Base-by-base conservation (phyloP, 352 stramenopile species). In the Globisporangium irregulare region DNA sequence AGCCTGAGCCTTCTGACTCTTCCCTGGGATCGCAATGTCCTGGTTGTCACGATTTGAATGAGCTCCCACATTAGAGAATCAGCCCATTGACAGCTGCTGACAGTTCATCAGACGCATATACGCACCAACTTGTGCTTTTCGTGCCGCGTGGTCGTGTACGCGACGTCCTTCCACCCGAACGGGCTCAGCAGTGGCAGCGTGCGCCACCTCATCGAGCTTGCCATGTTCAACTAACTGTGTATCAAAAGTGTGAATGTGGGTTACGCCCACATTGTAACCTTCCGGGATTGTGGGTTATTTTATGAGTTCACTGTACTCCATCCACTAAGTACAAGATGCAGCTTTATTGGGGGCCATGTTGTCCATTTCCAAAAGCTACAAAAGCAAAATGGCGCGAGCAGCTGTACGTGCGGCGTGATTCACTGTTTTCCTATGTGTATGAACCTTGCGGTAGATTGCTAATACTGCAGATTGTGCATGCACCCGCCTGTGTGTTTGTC, bases 131-230 rank as follows among this genome's bases (percentile, higher is more conserved):
- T 73, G 61, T 93, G 82, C 60, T 85, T 81, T 0, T 55, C 60
- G 54, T 92, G 81, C 12, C 70, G 51, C 38, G 75, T 51, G 20
- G 59, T 34, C 7, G 81, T 74, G 62, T 94, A 95, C 32, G 75
- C 59, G 43, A 95, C 73, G 48, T 93, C 81, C 65, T 87, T 89
- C 87, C 87, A 95, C 12, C 63, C 70, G 57, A 86, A 89, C 12
- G 70, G 66, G 32, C 56, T 59, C 68, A 82, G 69, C 29, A 72
- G 32, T 53, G 79, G 61, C 63, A 77, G 51, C 59, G 78, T 70
- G 32, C 76, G 59, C 66, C 65, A 74, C 43, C 59, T 27, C 24
- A 50, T 27, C 15, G 29, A 61, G 59, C 29, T 59, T 4, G 20
- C 62, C 9, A 55, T 66, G 34, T 66, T 59, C 56, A 65, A 51